Base-by-base conservation (phyloP, 2,329 filamentous ascomycete species). In the Cladobotryum mycophilum region DNA sequence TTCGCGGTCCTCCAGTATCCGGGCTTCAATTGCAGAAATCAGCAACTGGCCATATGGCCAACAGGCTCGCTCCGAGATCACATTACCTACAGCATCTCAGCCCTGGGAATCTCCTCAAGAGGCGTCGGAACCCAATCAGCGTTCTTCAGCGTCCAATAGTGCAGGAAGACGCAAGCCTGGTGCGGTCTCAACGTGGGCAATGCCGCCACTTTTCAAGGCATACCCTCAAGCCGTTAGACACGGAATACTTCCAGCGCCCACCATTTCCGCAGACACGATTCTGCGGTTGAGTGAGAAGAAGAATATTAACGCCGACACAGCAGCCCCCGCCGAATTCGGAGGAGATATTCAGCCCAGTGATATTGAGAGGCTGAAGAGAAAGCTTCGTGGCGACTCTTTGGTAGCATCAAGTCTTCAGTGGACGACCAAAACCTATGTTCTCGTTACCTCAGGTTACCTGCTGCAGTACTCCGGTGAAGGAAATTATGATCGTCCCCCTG, bases 161-260 rank as follows among this genome's bases (percentile, higher is more conserved):
- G 35, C 44, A 42, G n/a, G 49, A 47, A 41, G 55, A 55, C 40
- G 53, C 46, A 48, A 37, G 36, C 45, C 50, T 41, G 45, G 48
- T 56, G 47, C 48, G 47, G 44, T 45, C 20, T 2, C 70, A 4
- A 67, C 69, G 12, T 88, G 84, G 84, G 78, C 81, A 50, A 79
- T 84, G 14, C 88, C 89, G 6, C 88, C 89, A 2, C 71, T 96
- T 12, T 95, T 91, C 65, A 87, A 95, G 65, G 89, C 88, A 12
- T 95, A 90, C 64, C 86, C 88, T 0, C 90, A 95, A 67, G 83
- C 89, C 3, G 78, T 89, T 57, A 90, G 87, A 61, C 81, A 93
- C 65, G 83, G 81, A 11, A 82, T 79, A 14, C 73, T 95, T 3
- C 79, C 84, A 22, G 79, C 86, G 14, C 85, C 85, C 36, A 80